Percentiles rank a stretch among this genome's conserved stretches.
These are phyloP conservation scores for Amaranthus cruentus DNA, from an alignment of 148 eudicot genomes.

Conservation along the genomic window DNA sequence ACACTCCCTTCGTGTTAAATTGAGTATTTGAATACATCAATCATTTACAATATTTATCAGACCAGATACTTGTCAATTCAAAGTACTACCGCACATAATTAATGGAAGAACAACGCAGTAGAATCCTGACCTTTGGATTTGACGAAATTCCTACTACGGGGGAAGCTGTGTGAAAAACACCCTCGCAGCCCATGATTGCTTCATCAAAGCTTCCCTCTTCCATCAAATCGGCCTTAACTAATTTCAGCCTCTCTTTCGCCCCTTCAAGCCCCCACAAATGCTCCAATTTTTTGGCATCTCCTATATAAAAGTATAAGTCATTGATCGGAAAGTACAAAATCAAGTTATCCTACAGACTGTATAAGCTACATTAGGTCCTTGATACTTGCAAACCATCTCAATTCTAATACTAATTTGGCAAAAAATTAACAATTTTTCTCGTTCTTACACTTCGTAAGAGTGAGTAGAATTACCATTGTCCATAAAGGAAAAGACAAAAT, in stretches of 20 bases:
- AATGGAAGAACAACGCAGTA: background rate
- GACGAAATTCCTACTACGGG: conserved; percentile 51
- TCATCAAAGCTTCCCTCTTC: conserved; percentile 86
- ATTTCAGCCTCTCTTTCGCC: conserved; percentile 69
- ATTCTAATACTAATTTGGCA: background rate
- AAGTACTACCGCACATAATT: too few relatives aligned
- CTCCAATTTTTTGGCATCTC: conserved; percentile 50
- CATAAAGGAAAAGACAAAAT: background rate
- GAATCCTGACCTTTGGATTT: conserved; percentile 49
- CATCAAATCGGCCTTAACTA: conserved; percentile 63
- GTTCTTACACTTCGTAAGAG: background rate
- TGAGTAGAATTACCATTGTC: background rate
- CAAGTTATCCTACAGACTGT: background rate
- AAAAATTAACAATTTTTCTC: too few relatives aligned
- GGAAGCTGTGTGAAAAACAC: conserved; percentile 94
- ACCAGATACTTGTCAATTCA: too few relatives aligned
- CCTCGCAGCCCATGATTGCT: conserved; percentile 66
- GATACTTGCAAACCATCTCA: background rate
- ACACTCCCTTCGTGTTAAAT: background rate
- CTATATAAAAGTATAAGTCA: conserved; percentile 25
- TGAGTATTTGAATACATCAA: background rate
- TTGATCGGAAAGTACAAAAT: background rate
- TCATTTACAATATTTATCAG: too few relatives aligned
- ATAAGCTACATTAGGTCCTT: background rate
- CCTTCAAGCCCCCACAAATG: conserved; percentile 87